Evolutionary conservation across 352 stramenopile genomes (phyloP), one percentile per base, ranked within the genome.

Genomic region (Pythium scleroteichum): DNA sequence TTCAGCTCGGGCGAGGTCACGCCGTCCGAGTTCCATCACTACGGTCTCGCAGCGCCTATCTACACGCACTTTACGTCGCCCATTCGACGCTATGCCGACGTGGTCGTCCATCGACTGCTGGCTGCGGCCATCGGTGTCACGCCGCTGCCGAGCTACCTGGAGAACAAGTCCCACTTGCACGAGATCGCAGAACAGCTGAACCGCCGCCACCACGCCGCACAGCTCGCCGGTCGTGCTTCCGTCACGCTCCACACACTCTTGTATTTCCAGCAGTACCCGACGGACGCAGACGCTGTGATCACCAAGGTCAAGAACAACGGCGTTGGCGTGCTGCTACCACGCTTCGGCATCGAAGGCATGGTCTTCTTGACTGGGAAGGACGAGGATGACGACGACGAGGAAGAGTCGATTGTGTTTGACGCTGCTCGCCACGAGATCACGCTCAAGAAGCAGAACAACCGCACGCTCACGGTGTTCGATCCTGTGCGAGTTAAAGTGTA

Each of bases 11-110:
- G 96, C 48, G 97, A 99, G 64, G 87, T 98, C 27, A 78, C 95
- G 20, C 88, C 96, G 5, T 90, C 87, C 7, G 95, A 99, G 66
- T 99, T 97, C 85, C 93, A 98, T 60, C 98, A 99, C 77, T 99
- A 99, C 71, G 94, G 98, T 32, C 83, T 99, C 10, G 97, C 97
- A 12, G 96, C 97, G 9, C 94, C 96, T 5, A 98, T 99, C 24
- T 99, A 99, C 77, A 99, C 97, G 32, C 97, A 99, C 75, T 99
- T 99, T 68, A 99, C 98, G 27, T 98, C 94, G n/a, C 98, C 98
- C 4, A 99, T 99, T 75, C 87, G 94, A 53, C 87, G 94, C 4
- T 93, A 99, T 76, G 96, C 97, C 0, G 98, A 99, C 74, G 94
- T 99, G 17, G 94, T 99, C 44, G 97, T 99, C 20, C 98, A 99